phyloP scores from a whole-genome alignment of 306 rosid genomes.

The Citrullus amarus region DNA sequence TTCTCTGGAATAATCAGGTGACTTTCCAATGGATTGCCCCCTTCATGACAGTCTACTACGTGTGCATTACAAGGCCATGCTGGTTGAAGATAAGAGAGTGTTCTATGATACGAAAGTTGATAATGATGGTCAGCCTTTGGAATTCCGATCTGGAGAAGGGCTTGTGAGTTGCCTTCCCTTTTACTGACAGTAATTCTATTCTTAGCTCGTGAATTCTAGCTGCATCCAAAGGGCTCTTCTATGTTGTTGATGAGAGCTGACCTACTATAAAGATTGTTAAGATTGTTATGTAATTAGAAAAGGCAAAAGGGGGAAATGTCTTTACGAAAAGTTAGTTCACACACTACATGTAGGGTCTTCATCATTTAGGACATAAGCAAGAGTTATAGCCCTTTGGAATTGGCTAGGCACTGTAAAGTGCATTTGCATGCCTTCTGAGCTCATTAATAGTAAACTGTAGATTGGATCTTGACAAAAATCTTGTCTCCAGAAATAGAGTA shows the following conservation, averaged over 20 bases:
- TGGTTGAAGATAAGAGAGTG: slow-evolving; percentile 45
- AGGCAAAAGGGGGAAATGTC: background rate
- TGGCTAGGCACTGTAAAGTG: background rate
- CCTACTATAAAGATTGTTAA: background rate
- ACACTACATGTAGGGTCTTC: background rate
- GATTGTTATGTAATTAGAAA: background rate
- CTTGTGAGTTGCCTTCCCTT: slow-evolving; percentile 52
- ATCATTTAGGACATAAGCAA: background rate
- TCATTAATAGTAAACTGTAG: background rate
- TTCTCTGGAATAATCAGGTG: slow-evolving; percentile 46
- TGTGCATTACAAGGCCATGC: slow-evolving; percentile 87
- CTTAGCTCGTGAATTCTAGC: background rate
- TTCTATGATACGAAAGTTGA: slow-evolving; percentile 78
- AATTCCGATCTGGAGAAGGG: slow-evolving; percentile 96
- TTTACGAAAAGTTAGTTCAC: background rate
- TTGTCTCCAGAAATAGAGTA: background rate
- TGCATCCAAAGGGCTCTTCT: background rate
- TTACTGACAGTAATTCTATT: slow-evolving; percentile 8
- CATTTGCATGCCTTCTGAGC: background rate
- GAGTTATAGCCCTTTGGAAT: background rate
- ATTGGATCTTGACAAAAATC: background rate
- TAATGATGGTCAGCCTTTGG: slow-evolving; percentile 78
- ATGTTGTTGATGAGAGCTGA: background rate
- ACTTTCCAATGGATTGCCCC: slow-evolving; percentile 98
- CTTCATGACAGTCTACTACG: slow-evolving; percentile 88